These are phyloP conservation scores for Cladosporium sp. DNA, from an alignment of 2,329 filamentous ascomycete genomes.

Conservation along the genomic window DNA sequence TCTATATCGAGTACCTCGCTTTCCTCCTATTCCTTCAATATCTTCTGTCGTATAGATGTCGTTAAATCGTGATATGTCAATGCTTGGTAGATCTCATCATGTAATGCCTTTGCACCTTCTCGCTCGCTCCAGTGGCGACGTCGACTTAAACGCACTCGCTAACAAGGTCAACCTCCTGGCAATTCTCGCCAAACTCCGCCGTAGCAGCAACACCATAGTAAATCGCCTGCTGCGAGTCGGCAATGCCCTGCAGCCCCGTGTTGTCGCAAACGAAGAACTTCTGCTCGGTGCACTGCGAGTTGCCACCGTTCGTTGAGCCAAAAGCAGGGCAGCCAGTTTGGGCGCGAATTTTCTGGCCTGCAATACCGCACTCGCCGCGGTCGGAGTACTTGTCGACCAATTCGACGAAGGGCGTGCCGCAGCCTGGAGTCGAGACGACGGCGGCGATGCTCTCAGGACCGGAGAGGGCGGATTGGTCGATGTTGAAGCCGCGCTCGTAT, in stretches of 20 bases:
- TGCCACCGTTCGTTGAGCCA: slow-evolving; percentile 1
- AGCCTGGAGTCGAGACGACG: slow-evolving; percentile 7
- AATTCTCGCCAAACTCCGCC: slow-evolving; percentile 1
- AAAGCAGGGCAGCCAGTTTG: slow-evolving; percentile 12
- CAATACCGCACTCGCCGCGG: slow-evolving; percentile 4
- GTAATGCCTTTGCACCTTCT: background rate
- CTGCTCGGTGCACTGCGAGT: slow-evolving; percentile 4
- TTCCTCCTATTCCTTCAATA: background rate
- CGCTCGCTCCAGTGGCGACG: background rate
- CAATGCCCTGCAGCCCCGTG: slow-evolving; percentile 5
- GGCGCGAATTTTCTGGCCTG: slow-evolving; percentile 5
- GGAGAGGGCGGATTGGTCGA: background rate
- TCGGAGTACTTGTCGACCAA: background rate
- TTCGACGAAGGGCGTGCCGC: slow-evolving; percentile 7
- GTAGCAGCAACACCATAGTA: slow-evolving; percentile 7
- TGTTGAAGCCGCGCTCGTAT: slow-evolving; percentile 10
- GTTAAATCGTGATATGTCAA: background rate
- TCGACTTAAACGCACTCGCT: slow-evolving; percentile 9
- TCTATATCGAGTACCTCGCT: background rate
- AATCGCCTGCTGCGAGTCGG: slow-evolving; percentile 6
- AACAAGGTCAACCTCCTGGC: slow-evolving; percentile 10
- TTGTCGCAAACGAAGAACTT: slow-evolving; percentile 9
- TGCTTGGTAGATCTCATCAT: background rate
- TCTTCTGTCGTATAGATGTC: background rate
- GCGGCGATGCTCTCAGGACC: background rate